These are phyloP conservation scores for Penicillium desertorum DNA, from an alignment of 495 filamentous ascomycete species.

Conservation along the genomic window DNA sequence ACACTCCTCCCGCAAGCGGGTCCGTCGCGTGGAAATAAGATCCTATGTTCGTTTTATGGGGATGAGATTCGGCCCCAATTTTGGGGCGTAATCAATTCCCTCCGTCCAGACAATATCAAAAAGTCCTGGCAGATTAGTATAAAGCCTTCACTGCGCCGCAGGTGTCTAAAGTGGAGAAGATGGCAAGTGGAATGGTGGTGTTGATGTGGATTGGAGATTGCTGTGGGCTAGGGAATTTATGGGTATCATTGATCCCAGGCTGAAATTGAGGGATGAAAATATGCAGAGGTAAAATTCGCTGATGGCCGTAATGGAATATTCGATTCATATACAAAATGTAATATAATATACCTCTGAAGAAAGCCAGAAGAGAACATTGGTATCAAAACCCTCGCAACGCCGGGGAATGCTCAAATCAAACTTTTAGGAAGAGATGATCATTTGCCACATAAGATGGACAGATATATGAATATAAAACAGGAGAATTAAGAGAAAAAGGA, in stretches of 20 bases:
- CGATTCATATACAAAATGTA: slow-evolving; percentile 12
- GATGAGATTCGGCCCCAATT: background rate
- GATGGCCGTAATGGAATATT: slow-evolving; percentile 1
- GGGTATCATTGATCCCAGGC: slow-evolving; percentile 1
- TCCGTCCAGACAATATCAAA: slow-evolving; percentile 39
- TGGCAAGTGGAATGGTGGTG: no score
- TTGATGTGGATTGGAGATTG: no score
- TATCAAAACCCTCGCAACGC: slow-evolving; percentile 31
- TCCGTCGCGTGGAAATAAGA: no score
- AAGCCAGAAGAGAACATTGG: slow-evolving; percentile 18
- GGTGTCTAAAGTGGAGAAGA: background rate
- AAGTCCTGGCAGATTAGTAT: slow-evolving; percentile 21
- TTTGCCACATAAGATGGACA: slow-evolving; percentile 13
- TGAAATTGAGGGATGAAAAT: slow-evolving; percentile 2
- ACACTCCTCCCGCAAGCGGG: no score
- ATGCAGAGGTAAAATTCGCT: background rate
- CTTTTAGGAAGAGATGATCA: slow-evolving; percentile 24
- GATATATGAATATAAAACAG: slow-evolving; percentile 8
- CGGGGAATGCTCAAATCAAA: slow-evolving; percentile 31
- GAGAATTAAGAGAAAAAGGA: background rate
- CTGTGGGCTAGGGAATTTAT: background rate
- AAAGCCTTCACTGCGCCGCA: no score
- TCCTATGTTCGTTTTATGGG: background rate
- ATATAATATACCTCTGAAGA: slow-evolving; percentile 4
- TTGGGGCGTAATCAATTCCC: slow-evolving; percentile 20